Percentiles rank a stretch among this genome's conserved stretches.
Conservation (phyloP, 345 rosid species). For the Balakata baccata region DNA sequence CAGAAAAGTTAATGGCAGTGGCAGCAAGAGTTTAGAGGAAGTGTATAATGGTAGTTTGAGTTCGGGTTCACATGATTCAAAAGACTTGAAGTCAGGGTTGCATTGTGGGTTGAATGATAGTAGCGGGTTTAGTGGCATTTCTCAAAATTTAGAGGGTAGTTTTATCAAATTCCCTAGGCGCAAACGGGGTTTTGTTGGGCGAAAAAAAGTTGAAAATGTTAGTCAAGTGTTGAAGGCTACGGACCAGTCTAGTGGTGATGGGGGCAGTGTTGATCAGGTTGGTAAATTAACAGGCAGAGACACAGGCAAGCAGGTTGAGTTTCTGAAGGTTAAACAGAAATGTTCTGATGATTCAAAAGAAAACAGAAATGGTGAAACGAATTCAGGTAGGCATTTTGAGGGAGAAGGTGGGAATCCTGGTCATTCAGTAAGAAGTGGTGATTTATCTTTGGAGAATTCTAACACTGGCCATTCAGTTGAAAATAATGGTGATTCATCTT, state of each 20-base stretch:
- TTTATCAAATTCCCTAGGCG: slow-evolving; percentile 66
- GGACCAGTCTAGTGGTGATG: slow-evolving; percentile 35
- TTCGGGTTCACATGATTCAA: slow-evolving; percentile 31
- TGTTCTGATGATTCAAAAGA: slow-evolving; percentile 37
- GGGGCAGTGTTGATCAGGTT: slow-evolving; percentile 32
- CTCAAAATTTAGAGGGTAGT: slow-evolving; percentile 46
- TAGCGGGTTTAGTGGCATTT: slow-evolving; percentile 43
- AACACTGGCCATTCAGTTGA: slow-evolving; percentile 2
- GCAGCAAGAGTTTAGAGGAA: slow-evolving; percentile 45
- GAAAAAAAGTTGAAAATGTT: slow-evolving; percentile 55
- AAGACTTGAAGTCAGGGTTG: slow-evolving; percentile 38
- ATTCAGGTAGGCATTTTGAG: slow-evolving; percentile 36
- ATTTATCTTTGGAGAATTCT: slow-evolving; percentile 15
- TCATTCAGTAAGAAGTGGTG: slow-evolving; percentile 34
- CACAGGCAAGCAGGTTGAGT: slow-evolving; percentile 30
- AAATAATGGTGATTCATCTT: slow-evolving; percentile 18
- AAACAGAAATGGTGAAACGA: slow-evolving; percentile 22
- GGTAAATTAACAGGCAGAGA: slow-evolving; percentile 39
- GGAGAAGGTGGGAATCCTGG: slow-evolving; percentile 37
- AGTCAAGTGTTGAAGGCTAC: slow-evolving; percentile 37
- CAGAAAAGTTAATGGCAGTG: slow-evolving; percentile 39
- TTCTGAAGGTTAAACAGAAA: slow-evolving; percentile 38
- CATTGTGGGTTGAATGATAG: slow-evolving; percentile 37
- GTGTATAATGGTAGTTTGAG: slow-evolving; percentile 44
- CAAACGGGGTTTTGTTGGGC: slow-evolving; percentile 74